These are phyloP conservation scores for Phanerochaete sordida DNA, from an alignment of 768 basidiomycete genomes.

Conservation along the genomic window DNA sequence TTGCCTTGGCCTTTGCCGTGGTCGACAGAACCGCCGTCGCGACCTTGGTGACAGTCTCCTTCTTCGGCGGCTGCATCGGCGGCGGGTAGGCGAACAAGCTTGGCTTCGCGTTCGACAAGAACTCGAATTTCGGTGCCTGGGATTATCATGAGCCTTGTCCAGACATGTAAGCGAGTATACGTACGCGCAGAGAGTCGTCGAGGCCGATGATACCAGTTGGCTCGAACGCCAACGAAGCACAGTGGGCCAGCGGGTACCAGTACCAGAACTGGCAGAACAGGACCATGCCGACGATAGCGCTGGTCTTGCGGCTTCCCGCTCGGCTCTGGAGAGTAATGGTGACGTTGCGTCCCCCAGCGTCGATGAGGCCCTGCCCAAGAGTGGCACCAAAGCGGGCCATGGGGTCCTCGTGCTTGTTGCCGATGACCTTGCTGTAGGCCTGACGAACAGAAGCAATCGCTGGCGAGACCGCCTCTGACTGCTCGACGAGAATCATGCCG, in stretches of 20 bases:
- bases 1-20: slow-evolving; percentile 93
- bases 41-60: slow-evolving; percentile 88
- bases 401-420: slow-evolving; percentile 97
- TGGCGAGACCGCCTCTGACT: slow-evolving; percentile 86
- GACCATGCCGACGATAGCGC: slow-evolving; percentile 95
- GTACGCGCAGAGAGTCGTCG: slow-evolving; percentile 79
- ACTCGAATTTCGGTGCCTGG: slow-evolving; percentile 91
- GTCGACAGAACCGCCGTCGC: slow-evolving; percentile 95
- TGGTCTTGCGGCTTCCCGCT: slow-evolving; percentile 90
- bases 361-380: slow-evolving; percentile 94
- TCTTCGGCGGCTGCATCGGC: slow-evolving; percentile 83
- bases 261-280: slow-evolving; percentile 99
- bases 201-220: slow-evolving; percentile 95
- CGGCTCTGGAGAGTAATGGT: slow-evolving; percentile 93
- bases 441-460: slow-evolving; percentile 77
- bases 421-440: slow-evolving; percentile 85
- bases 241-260: slow-evolving; percentile 98
- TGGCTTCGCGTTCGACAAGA: slow-evolving; percentile 84
- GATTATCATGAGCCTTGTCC: not conserved
- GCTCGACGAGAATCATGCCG: slow-evolving; percentile 96
- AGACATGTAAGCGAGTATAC: slow-evolving; percentile 12
- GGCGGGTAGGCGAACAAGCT: slow-evolving; percentile 92
- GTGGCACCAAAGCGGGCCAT: slow-evolving; percentile 98
- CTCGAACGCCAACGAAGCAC: slow-evolving; percentile 87
- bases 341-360: slow-evolving; percentile 95